These are phyloP conservation scores for Eutypella sp. DNA, from an alignment of 2,329 filamentous ascomycete genomes.

Conservation along the genomic window DNA sequence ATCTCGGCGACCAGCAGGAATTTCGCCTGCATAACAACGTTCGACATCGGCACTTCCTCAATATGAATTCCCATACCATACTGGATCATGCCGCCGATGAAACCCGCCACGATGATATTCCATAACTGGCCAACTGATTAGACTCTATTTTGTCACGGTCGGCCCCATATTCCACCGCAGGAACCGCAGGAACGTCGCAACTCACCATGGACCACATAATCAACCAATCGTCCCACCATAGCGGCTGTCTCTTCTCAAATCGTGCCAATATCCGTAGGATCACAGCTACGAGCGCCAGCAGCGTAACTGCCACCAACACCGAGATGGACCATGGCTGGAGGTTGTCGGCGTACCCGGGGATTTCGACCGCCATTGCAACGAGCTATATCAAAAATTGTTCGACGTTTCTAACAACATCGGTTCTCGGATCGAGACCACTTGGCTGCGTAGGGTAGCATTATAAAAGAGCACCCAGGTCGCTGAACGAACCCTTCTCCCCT, in stretches of 20 bases:
- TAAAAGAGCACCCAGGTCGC: not conserved
- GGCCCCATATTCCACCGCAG: not conserved
- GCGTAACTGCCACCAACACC: constrained; percentile 36
- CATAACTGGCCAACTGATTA: constrained; percentile 25
- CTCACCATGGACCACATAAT: constrained; percentile 44
- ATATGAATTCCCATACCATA: constrained; percentile 44
- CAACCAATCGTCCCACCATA: constrained; percentile 49
- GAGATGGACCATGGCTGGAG: constrained; percentile 39
- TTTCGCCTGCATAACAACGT: constrained; percentile 42
- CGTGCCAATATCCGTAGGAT: constrained; percentile 37
- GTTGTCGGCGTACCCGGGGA: constrained; percentile 21
- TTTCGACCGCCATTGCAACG: constrained; percentile 1
- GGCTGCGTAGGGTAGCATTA: not conserved
- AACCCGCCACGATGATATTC: constrained; percentile 39
- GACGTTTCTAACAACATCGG: not conserved
- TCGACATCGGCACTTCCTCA: constrained; percentile 27
- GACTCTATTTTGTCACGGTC: not conserved
- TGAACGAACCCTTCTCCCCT: not conserved
- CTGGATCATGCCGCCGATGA: constrained; percentile 43
- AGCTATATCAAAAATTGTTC: not conserved
- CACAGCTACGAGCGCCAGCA: constrained; percentile 34
- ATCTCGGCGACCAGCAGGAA: constrained; percentile 43
- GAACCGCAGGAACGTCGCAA: not conserved
- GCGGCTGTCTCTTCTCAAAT: constrained; percentile 34
- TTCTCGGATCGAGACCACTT: too few relatives aligned